Conservation (phyloP, 2,329 filamentous ascomycete species). For the Ciborinia camelliae region DNA sequence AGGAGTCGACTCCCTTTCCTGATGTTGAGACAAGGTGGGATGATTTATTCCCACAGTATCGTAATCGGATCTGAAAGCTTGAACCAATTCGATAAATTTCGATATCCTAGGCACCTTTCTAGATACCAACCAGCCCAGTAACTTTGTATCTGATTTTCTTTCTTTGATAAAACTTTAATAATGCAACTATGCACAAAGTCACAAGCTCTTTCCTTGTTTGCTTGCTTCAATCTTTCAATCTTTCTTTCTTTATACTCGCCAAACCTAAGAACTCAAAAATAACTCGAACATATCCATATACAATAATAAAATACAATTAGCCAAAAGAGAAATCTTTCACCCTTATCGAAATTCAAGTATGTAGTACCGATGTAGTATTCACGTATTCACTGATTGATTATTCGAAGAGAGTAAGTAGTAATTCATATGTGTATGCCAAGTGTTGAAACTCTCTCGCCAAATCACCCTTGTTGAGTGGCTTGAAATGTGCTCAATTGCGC, state of each 20-base stretch:
- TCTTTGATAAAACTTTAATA: background rate
- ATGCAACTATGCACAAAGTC: slow-evolving; percentile 14
- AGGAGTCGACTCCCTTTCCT: background rate
- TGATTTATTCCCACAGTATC: background rate
- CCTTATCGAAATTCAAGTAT: background rate
- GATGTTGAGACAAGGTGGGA: background rate
- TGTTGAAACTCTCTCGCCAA: background rate
- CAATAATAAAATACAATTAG: background rate
- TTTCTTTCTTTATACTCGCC: background rate
- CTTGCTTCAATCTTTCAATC: background rate
- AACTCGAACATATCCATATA: background rate
- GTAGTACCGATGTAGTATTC: background rate
- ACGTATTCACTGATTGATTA: no score
- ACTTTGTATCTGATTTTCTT: background rate
- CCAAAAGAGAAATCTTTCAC: background rate
- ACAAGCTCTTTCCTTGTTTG: background rate
- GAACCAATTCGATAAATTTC: background rate
- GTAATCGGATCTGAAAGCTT: background rate
- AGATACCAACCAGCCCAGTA: background rate
- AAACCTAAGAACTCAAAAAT: background rate
- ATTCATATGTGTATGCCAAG: slow-evolving; percentile 11
- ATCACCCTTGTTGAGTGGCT: slow-evolving; percentile 13
- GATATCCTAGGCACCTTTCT: background rate
- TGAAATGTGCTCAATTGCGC: slow-evolving; percentile 23
- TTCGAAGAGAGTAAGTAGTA: no score